Evolutionary conservation across 208 protist species (phyloP), one percentile per base, ranked within the genome.

Genomic region (Trypanosoma congolense): DNA sequence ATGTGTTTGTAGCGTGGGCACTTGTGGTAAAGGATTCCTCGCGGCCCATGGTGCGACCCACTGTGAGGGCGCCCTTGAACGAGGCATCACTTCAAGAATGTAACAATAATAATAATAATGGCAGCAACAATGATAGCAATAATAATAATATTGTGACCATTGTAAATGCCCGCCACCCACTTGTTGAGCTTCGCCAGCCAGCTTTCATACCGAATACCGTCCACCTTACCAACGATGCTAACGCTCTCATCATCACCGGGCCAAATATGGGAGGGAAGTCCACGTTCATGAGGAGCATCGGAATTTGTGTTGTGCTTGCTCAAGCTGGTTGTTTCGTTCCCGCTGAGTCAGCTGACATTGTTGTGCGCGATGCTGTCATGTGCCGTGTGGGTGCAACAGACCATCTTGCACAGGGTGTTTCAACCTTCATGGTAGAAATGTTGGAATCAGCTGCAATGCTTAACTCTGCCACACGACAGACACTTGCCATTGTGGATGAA

Each of bases 381-480:
- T 96, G 97, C 21, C 87, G 99, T 29, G 97, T 99, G 14, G 99
- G 99, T n/a, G 98, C 98, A 0, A 97, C 96, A 16, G 98, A 99
- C 65, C 88, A 94, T 62, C 73, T 97, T 53, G 72, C 79, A 0
- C 85, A 95, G 46, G 93, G 93, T 6, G 80, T 96, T n/a, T 98
- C 95, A 3, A 99, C 98, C n/a, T 99, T 99, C 68, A 99, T 99
- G 97, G 90, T 98, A 43, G 98, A 99, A 73, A 99, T 99, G 98
- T 83, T 99, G 2, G 98, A 99, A 73, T 99, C 97, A 0, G 79
- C 96, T 1, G 75, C 96, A 4, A 99, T 99, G 46, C 58, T 97
- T 31, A 83, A 62, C 33, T 86, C 69, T 4, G 98, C 98, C 2
- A 99, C 97, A 4, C 21, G 57, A 18, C 65, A 98, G 25, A 98